Evolutionary conservation across 2,329 filamentous ascomycete genomes (phyloP), one percentile per base, ranked within the genome.

Genomic region (Drechslerella dactyloides): DNA sequence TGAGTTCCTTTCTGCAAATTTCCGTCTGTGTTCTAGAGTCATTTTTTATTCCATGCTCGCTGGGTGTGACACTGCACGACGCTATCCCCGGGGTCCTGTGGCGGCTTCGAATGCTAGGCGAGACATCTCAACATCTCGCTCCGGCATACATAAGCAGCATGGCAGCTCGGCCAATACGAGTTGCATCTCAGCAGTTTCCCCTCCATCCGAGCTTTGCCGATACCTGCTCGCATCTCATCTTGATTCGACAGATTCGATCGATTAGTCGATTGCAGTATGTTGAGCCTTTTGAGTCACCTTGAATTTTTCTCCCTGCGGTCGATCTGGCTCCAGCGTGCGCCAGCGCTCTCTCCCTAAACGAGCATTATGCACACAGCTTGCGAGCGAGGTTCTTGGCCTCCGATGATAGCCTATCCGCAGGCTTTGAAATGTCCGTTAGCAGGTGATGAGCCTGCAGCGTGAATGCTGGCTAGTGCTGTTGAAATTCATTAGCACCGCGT

Each of bases 1-100:
- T 48, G 44, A 48, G 44, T 48, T 48, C 17, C 44, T 23, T 48
- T 5, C 21, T 13, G 11, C 19, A 2, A 5, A 19, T 23, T 48
- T 48, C 44, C 44, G 6, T 48, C 44, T 21, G 4, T 48, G 44
- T 48, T 48, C 44, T 48, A 48, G 44, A 48, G 44, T 15, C 40
- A 6, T 15, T 48, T 21, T 48, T 21, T 4, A 5, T 5, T 48
- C 19, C 8, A 5, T 5, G 44, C n/a, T 10, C 19, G 44, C 15
- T 21, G 15, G 15, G 37, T 13, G 13, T 13, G n/a, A 3, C 33
- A 37, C n/a, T 42, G 13, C n/a, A 42, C 15, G n/a, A n/a, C 13
- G 13, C 3, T 42, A 13, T 13, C 8, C 21, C 5, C 44, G 44
- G 44, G 44, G 44, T 17, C 15, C 44, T 48, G 44, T 48, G 44